Evolutionary conservation across 306 rosid species (phyloP), one percentile per base, ranked within the genome.

Genomic region (Gillenia trifoliata): DNA sequence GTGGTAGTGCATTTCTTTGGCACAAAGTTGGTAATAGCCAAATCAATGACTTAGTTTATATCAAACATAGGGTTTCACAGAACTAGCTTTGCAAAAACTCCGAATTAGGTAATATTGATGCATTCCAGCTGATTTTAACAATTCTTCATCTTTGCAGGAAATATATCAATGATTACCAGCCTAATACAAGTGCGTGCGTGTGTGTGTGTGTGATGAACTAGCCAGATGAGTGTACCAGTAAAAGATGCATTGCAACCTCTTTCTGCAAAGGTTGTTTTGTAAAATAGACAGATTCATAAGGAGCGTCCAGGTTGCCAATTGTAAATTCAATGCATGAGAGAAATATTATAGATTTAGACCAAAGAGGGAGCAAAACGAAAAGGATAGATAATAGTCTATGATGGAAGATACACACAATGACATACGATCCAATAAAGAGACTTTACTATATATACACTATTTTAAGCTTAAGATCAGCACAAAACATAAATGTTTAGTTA

Each of bases 401-500:
- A 38, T 38, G 41, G 41, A 38, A 38, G 41, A 38, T 38, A n/a
- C 74, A 81, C 16, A 64, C 25, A 41, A 79, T 72, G 55, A 45
- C 43, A 22, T 19, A n/a, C 55, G 28, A 26, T 38, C 54, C 52
- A 30, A 33, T 17, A 64, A 64, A 54, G 30, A 31, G 26, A 3
- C 4, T 17, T 5, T 47, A 33, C 17, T 8, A 3, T 2, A 5
- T 13, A 34, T 29, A 22, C 20, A 28, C 26, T 1, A 40, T 12
- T 54, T 41, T 6, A 45, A 26, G 25, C 29, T n/a, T 16, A 60
- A 43, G 12, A 40, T 26, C 16, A 49, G 68, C 31, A 16, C 10
- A 65, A 20, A 55, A 20, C 30, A 74, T 66, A 47, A 65, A 60
- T 64, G 43, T 28, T 72, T 68, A 80, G 81, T 41, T 84, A 92